Evolutionary conservation across 345 rosid genomes (phyloP).

Genomic region (Crucihimalaya himalaica): DNA sequence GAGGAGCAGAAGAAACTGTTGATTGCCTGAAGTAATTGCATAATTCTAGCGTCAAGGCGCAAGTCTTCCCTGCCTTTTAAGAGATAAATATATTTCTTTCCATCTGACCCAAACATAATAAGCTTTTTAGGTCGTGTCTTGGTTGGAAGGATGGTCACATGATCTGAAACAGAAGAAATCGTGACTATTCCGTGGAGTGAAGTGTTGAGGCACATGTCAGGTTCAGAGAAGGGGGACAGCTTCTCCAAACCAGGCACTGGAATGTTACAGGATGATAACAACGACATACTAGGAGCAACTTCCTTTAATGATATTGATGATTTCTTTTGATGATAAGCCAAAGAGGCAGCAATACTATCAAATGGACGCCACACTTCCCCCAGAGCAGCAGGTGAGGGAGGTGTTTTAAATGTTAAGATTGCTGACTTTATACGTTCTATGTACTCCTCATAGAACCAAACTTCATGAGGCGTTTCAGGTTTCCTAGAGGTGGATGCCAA

Average conservation of each 20-base stretch:
- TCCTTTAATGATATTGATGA: constrained; percentile 72
- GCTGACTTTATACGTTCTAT: constrained; percentile 66
- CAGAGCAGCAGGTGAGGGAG: constrained; percentile 70
- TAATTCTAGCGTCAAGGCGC: constrained; percentile 97
- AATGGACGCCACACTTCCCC: constrained; percentile 92
- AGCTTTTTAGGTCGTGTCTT: constrained; percentile 96
- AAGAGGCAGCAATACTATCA: constrained; percentile 75
- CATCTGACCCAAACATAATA: constrained; percentile 86
- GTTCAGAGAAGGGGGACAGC: constrained; percentile 55
- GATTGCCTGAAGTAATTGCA: constrained; percentile 91
- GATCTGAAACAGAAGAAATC: constrained; percentile 71
- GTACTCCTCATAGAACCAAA: constrained; percentile 77
- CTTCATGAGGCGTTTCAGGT: constrained; percentile 92
- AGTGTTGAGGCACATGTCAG: constrained; percentile 24
- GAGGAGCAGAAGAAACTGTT: constrained; percentile 69
- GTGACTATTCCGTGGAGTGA: constrained; percentile 68
- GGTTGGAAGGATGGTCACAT: constrained; percentile 74
- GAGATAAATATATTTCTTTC: constrained; percentile 75
- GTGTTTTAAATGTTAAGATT: constrained; percentile 69
- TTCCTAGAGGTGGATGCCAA: constrained; percentile 80
- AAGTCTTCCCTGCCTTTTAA: constrained; percentile 95
- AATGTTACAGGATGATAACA: constrained; percentile 80
- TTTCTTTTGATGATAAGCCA: constrained; percentile 85
- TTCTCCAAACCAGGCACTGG: constrained; percentile 98
- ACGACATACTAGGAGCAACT: constrained; percentile 85